phyloP scores from a whole-genome alignment of 306 rosid genomes.

The Ochetophila trinervis region DNA sequence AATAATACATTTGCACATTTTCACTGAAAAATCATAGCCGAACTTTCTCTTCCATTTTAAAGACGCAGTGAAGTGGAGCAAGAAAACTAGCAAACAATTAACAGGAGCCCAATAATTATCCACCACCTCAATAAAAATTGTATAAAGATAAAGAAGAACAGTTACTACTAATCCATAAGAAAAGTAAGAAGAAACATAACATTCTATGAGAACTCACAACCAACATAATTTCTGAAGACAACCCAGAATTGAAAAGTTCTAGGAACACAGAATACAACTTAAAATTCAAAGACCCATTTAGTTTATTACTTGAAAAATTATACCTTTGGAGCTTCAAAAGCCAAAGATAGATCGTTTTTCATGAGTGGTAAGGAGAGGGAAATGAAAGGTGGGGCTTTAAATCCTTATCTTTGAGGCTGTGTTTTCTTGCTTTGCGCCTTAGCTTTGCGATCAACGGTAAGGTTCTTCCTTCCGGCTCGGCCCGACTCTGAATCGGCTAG shows the following conservation, averaged over 20 bases:
- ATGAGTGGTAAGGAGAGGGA: conserved; percentile 43
- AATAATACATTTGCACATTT: not conserved
- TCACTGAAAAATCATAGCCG: not conserved
- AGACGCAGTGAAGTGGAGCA: not conserved
- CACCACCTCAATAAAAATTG: not conserved
- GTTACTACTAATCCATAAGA: too few species aligned
- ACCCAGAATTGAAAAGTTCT: conserved; percentile 17
- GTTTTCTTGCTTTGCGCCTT: conserved; percentile 12
- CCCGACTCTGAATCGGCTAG: conserved; percentile 15
- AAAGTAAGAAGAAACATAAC: not conserved
- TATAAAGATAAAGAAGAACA: too few species aligned
- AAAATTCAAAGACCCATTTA: conserved; percentile 29
- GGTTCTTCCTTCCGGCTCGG: conserved; percentile 19
- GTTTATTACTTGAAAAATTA: conserved; percentile 19
- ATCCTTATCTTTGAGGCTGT: conserved; percentile 66
- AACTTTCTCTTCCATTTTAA: not conserved
- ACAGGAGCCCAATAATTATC: conserved; percentile 4
- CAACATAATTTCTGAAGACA: conserved; percentile 7
- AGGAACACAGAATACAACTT: conserved; percentile 13
- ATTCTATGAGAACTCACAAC: conserved; percentile 6
- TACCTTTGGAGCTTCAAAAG: conserved; percentile 18
- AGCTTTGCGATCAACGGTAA: conserved; percentile 17
- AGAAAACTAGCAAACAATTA: not conserved
- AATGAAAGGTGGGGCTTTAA: conserved; percentile 80
- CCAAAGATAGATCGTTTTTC: conserved; percentile 20